Conservation (phyloP, 2,329 filamentous ascomycete genomes). For the Calonectria leucothoes region DNA sequence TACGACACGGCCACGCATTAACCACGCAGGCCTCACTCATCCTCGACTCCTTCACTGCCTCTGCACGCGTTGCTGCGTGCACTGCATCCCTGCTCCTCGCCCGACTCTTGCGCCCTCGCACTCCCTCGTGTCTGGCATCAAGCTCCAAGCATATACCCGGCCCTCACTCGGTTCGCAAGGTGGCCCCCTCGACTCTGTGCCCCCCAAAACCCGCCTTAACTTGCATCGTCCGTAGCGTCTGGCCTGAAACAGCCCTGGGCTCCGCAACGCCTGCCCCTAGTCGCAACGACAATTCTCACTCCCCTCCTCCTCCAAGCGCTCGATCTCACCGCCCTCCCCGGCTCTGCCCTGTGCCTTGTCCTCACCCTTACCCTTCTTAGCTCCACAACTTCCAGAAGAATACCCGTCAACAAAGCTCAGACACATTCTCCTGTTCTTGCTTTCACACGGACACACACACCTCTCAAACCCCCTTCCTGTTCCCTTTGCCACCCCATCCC, state of each 20-base stretch:
- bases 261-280: slow-evolving; percentile 33
- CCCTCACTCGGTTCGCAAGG: slow-evolving; percentile 31
- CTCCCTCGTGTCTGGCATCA: slow-evolving; percentile 13
- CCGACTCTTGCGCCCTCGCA: slow-evolving; percentile 41
- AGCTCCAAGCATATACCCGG: slow-evolving; percentile 3
- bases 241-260: slow-evolving; percentile 41
- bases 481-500: slow-evolving; percentile 22
- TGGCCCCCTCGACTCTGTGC: slow-evolving; percentile 31
- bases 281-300: slow-evolving; percentile 32
- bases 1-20: slow-evolving; percentile 14
- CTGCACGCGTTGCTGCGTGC: slow-evolving; percentile 33
- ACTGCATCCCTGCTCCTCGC: slow-evolving; percentile 34
- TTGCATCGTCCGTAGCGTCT: slow-evolving; percentile 15
- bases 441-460: slow-evolving; percentile 5
- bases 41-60: neutral
- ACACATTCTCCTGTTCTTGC: slow-evolving; percentile 30
- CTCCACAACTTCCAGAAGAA: slow-evolving; percentile 50
- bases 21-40: slow-evolving; percentile 6
- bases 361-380: slow-evolving; percentile 29
- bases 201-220: slow-evolving; percentile 18
- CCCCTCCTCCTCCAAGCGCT: slow-evolving; percentile 38
- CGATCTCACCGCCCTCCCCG: slow-evolving; percentile 38
- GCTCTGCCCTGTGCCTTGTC: slow-evolving; percentile 41
- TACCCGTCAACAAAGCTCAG: slow-evolving; percentile 39
- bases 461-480: slow-evolving; percentile 14